Evolutionary conservation across 805 yeast species (phyloP), one percentile per base, ranked within the genome.

Genomic region (Starmerella floris): DNA sequence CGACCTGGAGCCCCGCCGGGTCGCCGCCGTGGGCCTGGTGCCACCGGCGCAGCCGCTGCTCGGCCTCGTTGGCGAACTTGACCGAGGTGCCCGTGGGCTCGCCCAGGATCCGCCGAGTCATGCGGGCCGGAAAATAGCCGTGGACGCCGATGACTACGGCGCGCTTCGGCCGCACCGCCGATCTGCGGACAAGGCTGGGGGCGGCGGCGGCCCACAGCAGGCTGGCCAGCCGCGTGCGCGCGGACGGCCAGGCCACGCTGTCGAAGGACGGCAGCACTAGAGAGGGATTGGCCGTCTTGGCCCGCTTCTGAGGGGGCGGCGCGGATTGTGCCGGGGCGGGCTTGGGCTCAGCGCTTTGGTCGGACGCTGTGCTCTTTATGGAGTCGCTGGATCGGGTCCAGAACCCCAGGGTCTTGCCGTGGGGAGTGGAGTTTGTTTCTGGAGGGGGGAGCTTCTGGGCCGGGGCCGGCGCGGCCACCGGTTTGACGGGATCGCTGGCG

Each of bases 21-120:
- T 63, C 58, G 37, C 63, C 45, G 22, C 65, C 58, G 38, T 65
- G 55, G 31, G 54, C 57, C 26, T 64, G 51, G 39, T 77, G 81
- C 77, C 85, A 88, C 23, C 78, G 62, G 30, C 74, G 65, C 1
- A 91, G 72, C 0, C 87, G 77, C 44, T 67, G 68, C 50, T 85
- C 97, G 0, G 95, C 96, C 55, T 85, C 96, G 49, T 75, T 77
- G 27, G 94, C 84, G 62, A 88, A 91, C 57, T 80, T 79, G 36
- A 79, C 69, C 0, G 97, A 88, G 0, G 98, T 88, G 0, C 98
- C 98, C 19, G 93, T 91, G 3, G 98, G 98, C 49, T 87, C 85
- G 2, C 98, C 98, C 40, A 88, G 77, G 15, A 88, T 56, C 0
- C 94, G 85, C 40, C 98, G 64, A 9, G 91, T 67, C 69, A 84